phyloP scores from a whole-genome alignment of 2,329 filamentous ascomycete genomes.

The Ampelomyces quisqualis region DNA sequence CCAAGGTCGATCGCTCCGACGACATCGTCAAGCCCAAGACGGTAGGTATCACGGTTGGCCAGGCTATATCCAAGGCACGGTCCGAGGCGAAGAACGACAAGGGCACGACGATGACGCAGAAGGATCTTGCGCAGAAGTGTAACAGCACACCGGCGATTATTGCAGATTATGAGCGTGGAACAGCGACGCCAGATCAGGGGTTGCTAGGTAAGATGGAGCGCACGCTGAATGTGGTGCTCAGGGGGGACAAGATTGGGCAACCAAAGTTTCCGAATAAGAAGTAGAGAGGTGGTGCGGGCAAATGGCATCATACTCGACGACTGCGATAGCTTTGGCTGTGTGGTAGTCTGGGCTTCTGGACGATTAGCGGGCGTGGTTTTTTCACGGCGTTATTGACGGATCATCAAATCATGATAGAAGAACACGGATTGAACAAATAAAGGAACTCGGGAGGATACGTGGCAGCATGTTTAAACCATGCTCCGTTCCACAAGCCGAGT shows the following conservation, averaged over 20 bases:
- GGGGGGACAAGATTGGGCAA: slow-evolving; percentile 80
- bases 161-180: slow-evolving; percentile 81
- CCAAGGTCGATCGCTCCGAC: slow-evolving; percentile 95
- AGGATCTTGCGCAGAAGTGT: slow-evolving; percentile 80
- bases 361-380: slow-evolving; percentile 9
- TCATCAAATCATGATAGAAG: not conserved
- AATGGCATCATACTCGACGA: not conserved
- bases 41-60: slow-evolving; percentile 71
- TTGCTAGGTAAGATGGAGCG: slow-evolving; percentile 75
- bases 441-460: not conserved
- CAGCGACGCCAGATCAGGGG: slow-evolving; percentile 79
- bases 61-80: slow-evolving; percentile 78
- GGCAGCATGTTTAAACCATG: not conserved
- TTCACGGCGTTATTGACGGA: slow-evolving; percentile 5
- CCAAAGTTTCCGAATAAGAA: slow-evolving; percentile 78
- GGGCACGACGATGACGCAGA: slow-evolving; percentile 77
- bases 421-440: not conserved
- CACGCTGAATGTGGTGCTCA: slow-evolving; percentile 82
- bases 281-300: slow-evolving; percentile 30
- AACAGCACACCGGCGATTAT: slow-evolving; percentile 81
- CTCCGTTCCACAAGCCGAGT: not conserved
- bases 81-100: slow-evolving; percentile 79
- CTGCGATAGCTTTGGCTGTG: not conserved
- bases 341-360: slow-evolving; percentile 1
- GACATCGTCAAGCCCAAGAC: slow-evolving; percentile 98